These are phyloP conservation scores for Suillus placidus DNA, from an alignment of 768 basidiomycete genomes.

Conservation along the genomic window DNA sequence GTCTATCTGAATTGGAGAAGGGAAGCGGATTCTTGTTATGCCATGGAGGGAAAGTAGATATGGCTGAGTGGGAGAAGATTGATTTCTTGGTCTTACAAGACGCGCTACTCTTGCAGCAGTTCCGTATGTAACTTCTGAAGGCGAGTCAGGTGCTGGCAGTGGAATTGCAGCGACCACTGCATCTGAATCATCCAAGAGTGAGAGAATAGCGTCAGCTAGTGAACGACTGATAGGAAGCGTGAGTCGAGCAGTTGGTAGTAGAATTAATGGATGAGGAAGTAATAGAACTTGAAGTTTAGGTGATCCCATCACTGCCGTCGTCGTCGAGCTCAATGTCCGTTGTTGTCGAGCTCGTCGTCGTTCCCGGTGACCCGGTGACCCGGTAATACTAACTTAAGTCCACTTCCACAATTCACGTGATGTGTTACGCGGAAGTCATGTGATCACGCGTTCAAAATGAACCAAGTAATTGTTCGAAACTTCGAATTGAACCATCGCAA, in stretches of 20 bases:
- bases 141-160: slow-evolving; percentile 23
- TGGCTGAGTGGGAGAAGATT: slow-evolving; percentile 45
- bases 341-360: not conserved
- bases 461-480: slow-evolving; percentile 2
- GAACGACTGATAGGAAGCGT: slow-evolving; percentile 65
- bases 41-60: slow-evolving; percentile 77
- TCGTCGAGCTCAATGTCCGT: not conserved
- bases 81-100: slow-evolving; percentile 62
- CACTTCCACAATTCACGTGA: slow-evolving; percentile 21
- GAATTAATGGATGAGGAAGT: slow-evolving; percentile 70
- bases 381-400: not conserved
- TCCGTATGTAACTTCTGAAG: slow-evolving; percentile 54
- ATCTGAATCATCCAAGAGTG: slow-evolving; percentile 71
- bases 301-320: slow-evolving; percentile 17
- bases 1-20: slow-evolving; percentile 38
- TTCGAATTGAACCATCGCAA: slow-evolving; percentile 2
- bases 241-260: slow-evolving; percentile 73
- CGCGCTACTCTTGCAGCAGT: slow-evolving; percentile 73
- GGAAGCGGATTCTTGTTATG: slow-evolving; percentile 63
- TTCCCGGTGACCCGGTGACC: not conserved
- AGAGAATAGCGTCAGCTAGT: slow-evolving; percentile 65
- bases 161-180: slow-evolving; percentile 70
- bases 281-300: slow-evolving; percentile 65
- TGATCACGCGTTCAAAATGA: slow-evolving; percentile 5
- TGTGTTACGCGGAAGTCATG: not conserved